These are phyloP conservation scores for Penicillium concentricum DNA, from an alignment of 2,329 filamentous ascomycete species.

Conservation along the genomic window DNA sequence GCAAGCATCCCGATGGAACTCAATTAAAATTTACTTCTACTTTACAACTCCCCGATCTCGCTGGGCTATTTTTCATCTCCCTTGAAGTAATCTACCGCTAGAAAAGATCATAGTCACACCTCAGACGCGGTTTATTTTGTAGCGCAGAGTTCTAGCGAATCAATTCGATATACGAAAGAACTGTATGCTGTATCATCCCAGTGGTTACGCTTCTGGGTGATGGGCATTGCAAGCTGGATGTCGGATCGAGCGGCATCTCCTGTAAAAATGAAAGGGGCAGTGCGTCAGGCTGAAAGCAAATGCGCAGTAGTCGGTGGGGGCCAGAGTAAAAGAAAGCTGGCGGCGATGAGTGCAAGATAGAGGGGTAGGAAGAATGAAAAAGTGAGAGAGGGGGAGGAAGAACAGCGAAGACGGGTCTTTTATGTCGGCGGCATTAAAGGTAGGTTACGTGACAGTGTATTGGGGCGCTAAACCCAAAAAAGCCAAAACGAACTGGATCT, in stretches of 20 bases:
- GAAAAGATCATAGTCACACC: no score
- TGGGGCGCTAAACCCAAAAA: background rate
- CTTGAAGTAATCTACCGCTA: no score
- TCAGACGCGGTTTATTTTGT: no score
- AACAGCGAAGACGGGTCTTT: background rate
- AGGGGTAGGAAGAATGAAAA: background rate
- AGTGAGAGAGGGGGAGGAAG: background rate
- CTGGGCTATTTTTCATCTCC: no score
- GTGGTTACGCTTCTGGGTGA: background rate
- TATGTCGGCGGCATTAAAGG: background rate
- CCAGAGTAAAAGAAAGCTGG: background rate
- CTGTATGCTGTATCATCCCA: background rate
- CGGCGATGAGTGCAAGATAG: conserved; percentile 2
- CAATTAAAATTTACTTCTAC: no score
- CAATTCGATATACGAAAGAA: no score
- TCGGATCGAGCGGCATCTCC: conserved; percentile 3
- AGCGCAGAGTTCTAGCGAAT: no score
- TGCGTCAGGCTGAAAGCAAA: conserved; percentile 10
- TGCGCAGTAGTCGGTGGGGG: background rate
- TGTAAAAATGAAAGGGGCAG: conserved; percentile 1
- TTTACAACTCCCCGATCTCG: no score
- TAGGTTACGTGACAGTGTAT: background rate
- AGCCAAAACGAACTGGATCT: background rate
- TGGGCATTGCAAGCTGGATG: background rate
- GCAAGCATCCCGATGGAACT: background rate